Conservation (phyloP, 2,329 filamentous ascomycete genomes). For the Penicillium sp. region DNA sequence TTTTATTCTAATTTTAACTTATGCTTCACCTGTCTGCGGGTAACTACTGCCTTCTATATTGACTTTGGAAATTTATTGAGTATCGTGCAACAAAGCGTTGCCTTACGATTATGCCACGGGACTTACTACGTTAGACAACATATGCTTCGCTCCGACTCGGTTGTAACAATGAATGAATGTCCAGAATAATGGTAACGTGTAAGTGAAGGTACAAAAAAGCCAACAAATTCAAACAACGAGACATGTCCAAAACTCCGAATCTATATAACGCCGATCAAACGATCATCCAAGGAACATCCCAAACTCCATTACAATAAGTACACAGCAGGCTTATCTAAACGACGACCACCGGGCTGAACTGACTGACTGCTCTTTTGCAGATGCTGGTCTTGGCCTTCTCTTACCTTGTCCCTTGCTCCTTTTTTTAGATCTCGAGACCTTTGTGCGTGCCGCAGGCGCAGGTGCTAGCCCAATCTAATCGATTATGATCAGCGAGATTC, state of each 20-base stretch:
- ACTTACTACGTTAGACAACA: background rate
- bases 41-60: background rate
- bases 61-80: too few relatives aligned
- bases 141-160: background rate
- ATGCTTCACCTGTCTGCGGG: too few relatives aligned
- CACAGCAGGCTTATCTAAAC: background rate
- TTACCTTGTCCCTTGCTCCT: background rate
- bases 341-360: background rate
- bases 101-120: background rate
- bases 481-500: background rate
- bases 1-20: too few relatives aligned
- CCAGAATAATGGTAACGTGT: background rate
- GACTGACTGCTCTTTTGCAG: background rate
- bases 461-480: background rate
- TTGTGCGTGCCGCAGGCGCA: background rate
- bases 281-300: background rate
- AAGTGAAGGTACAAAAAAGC: background rate
- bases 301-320: background rate
- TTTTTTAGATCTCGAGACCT: background rate
- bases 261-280: background rate
- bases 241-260: background rate
- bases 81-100: background rate
- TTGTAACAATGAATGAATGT: background rate
- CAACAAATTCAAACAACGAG: background rate
- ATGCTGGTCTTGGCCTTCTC: background rate